phyloP scores from a whole-genome alignment of 2,329 filamentous ascomycete genomes.

The Clarireedia homoeocarpa region DNA sequence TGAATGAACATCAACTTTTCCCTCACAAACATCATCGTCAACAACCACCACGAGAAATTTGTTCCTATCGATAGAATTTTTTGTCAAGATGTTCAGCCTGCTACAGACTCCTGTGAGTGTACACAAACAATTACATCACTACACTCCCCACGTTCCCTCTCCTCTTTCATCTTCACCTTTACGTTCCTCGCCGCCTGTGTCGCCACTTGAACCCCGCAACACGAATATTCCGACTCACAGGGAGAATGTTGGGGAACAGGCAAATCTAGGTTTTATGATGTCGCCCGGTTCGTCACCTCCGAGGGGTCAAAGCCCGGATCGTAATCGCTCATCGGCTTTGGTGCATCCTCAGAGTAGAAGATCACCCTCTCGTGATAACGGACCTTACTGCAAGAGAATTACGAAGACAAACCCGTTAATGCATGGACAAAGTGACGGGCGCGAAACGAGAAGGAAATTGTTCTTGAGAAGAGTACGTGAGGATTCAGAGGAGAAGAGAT shows the following conservation, averaged over 20 bases:
- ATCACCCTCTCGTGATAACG: conserved; percentile 12
- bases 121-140: conserved; percentile 6
- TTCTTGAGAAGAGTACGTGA: conserved; percentile 63
- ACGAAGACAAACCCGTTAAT: conserved; percentile 56
- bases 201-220: conserved; percentile 4
- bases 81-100: conserved; percentile 5
- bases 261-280: background rate
- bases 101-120: conserved; percentile 1
- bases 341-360: background rate
- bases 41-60: no score
- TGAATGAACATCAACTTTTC: no score
- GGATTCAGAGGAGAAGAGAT: conserved; percentile 50
- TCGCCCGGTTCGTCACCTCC: background rate
- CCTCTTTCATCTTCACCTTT: conserved; percentile 8
- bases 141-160: conserved; percentile 8
- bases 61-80: no score
- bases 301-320: background rate
- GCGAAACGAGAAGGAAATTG: conserved; percentile 55
- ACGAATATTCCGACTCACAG: background rate
- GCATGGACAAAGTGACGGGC: conserved; percentile 47
- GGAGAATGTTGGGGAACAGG: background rate
- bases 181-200: conserved; percentile 5
- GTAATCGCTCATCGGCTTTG: conserved; percentile 1
- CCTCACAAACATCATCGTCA: no score
- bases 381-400: conserved; percentile 34